Evolutionary conservation across 331 rosid species (phyloP).

Genomic region (Quercus lobata): DNA sequence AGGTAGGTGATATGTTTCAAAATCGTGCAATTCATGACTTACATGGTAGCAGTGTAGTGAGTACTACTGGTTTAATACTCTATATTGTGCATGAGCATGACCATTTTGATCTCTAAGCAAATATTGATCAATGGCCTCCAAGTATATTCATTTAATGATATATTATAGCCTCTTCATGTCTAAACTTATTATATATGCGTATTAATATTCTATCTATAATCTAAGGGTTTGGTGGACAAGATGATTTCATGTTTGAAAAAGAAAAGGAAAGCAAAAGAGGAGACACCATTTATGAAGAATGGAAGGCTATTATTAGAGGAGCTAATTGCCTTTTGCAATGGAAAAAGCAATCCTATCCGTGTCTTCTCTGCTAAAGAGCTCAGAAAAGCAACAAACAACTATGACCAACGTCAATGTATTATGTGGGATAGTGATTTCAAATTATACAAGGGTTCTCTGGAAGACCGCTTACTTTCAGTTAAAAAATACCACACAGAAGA

Average conservation of each 20-base stretch:
- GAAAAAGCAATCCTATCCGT: too few species aligned
- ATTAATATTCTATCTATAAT: not conserved
- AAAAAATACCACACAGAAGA: too few species aligned
- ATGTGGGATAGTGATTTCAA: not conserved
- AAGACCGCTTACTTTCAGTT: not conserved
- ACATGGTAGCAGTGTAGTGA: not conserved
- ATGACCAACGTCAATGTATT: not conserved
- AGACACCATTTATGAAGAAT: not conserved
- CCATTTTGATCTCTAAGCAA: too few species aligned
- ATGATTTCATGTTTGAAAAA: not conserved
- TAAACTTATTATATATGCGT: not conserved
- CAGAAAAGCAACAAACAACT: too few species aligned
- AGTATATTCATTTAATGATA: not conserved
- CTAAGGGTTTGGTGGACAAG: not conserved
- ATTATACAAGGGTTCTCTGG: not conserved
- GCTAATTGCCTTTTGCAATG: too few species aligned
- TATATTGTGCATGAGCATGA: too few species aligned
- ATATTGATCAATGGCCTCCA: too few species aligned
- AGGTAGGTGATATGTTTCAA: not conserved
- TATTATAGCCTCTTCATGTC: not conserved
- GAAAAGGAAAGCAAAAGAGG: not conserved
- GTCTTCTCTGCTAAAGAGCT: too few species aligned
- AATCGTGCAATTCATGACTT: not conserved
- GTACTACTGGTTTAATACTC: not conserved
- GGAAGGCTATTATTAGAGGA: too few species aligned